Conservation (phyloP, 2,329 filamentous ascomycete genomes). For the Monosporascus sp. region DNA sequence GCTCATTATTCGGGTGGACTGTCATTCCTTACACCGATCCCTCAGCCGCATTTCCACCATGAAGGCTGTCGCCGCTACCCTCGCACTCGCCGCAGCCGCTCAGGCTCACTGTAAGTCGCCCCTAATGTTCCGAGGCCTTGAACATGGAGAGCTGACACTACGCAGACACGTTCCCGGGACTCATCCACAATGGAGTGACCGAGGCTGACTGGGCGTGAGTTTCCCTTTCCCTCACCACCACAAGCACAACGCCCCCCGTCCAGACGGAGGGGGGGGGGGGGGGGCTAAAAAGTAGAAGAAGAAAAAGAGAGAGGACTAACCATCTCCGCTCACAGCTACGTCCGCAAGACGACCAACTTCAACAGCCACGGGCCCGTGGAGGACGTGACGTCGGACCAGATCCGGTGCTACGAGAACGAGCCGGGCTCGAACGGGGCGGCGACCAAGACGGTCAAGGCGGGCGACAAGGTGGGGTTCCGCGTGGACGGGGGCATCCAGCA, state of each 20-base stretch:
- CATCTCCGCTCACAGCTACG: constrained; percentile 4
- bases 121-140: not conserved
- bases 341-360: constrained; percentile 34
- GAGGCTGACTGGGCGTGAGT: constrained; percentile 26
- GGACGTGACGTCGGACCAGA: constrained; percentile 26
- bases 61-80: constrained; percentile 13
- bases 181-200: constrained; percentile 19
- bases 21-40: not conserved
- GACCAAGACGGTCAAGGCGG: constrained; percentile 30
- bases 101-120: constrained; percentile 21
- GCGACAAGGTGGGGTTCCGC: constrained; percentile 30
- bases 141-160: constrained; percentile 5
- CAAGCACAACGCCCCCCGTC: no score
- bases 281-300: not conserved
- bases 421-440: constrained; percentile 23
- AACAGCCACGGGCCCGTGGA: constrained; percentile 29
- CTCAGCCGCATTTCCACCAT: constrained; percentile 5
- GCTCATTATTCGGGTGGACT: no score
- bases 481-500: constrained; percentile 25
- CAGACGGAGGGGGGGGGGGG: no score
- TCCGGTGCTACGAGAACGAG: constrained; percentile 30
- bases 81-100: constrained; percentile 15
- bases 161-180: constrained; percentile 22
- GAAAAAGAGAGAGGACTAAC: not conserved
- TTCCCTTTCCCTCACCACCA: not conserved